Conservation (phyloP, 805 yeast genomes). For the Saturnispora mendoncae region DNA sequence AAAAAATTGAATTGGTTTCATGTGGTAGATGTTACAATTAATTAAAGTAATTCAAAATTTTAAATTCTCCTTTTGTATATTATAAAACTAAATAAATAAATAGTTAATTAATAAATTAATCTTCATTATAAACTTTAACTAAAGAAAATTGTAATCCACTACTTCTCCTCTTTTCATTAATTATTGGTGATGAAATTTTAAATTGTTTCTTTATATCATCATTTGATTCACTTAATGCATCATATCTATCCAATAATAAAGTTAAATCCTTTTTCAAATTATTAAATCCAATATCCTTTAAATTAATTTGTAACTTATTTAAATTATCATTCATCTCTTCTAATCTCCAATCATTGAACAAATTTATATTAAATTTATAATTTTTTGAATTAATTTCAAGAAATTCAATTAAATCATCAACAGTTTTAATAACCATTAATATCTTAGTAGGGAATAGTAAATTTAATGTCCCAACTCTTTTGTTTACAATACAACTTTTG, state of each 20-base stretch:
- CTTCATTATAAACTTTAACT: conserved; percentile 16
- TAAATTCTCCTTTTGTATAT: neutral
- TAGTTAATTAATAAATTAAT: neutral
- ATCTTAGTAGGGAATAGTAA: conserved; percentile 2
- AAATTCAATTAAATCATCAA: conserved; percentile 3
- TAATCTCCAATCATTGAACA: conserved; percentile 7
- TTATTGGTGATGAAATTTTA: conserved; percentile 7
- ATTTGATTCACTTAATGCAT: conserved; percentile 1
- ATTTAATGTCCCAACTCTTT: neutral
- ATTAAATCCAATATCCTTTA: neutral
- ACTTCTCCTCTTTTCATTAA: conserved; percentile 19
- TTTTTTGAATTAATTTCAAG: conserved; percentile 1
- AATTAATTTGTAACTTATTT: neutral
- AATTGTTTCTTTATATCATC: conserved; percentile 6
- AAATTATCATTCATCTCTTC: conserved; percentile 8
- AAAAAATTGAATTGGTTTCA: conserved; percentile 38
- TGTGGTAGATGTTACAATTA: conserved; percentile 47
- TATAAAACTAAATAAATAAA: neutral
- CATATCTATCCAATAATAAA: conserved; percentile 1
- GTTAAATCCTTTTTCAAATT: conserved; percentile 1
- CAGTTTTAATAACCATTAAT: neutral
- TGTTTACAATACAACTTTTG: neutral
- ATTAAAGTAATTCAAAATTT: neutral
- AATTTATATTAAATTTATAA: neutral
- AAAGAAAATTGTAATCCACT: conserved; percentile 27